Conservation (phyloP, 306 rosid species). For the Cercis canadensis region DNA sequence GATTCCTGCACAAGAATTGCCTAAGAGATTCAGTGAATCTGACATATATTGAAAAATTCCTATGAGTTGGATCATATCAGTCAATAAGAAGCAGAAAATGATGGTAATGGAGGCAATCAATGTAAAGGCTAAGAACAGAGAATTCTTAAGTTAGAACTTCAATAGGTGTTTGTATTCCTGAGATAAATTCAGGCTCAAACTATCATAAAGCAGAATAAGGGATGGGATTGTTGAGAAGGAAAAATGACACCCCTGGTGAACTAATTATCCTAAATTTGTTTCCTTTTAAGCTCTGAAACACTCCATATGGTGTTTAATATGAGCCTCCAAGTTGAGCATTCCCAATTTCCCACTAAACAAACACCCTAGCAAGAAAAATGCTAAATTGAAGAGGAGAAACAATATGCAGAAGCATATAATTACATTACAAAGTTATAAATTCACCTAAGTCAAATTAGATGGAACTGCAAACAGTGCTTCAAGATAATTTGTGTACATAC, state of each 20-base stretch:
- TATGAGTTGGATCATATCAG: slow-evolving; percentile 5
- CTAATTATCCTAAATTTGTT: slow-evolving; percentile 2
- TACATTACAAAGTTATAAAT: background rate
- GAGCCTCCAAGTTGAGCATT: background rate
- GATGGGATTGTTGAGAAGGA: background rate
- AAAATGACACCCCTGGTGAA: slow-evolving; percentile 15
- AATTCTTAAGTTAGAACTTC: background rate
- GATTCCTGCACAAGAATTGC: slow-evolving; percentile 67
- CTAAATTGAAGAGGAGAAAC: background rate
- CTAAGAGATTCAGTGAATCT: slow-evolving; percentile 11
- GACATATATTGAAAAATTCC: slow-evolving; percentile 1
- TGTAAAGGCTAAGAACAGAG: slow-evolving; percentile 7
- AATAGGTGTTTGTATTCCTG: slow-evolving; percentile 1
- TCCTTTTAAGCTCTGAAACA: slow-evolving; percentile 5
- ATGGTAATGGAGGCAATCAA: slow-evolving; percentile 16
- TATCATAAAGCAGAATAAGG: background rate
- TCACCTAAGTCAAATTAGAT: slow-evolving; percentile 12
- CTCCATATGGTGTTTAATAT: background rate
- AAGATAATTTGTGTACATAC: too few relatives aligned
- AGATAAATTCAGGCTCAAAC: slow-evolving; percentile 7
- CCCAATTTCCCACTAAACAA: background rate
- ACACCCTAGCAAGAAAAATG: background rate
- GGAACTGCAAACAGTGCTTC: slow-evolving; percentile 1
- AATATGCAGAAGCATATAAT: slow-evolving; percentile 21
- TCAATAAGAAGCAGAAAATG: slow-evolving; percentile 1